Base-by-base conservation (phyloP, 2,329 filamentous ascomycete genomes). In the Cladosporium sphaerospermum region DNA sequence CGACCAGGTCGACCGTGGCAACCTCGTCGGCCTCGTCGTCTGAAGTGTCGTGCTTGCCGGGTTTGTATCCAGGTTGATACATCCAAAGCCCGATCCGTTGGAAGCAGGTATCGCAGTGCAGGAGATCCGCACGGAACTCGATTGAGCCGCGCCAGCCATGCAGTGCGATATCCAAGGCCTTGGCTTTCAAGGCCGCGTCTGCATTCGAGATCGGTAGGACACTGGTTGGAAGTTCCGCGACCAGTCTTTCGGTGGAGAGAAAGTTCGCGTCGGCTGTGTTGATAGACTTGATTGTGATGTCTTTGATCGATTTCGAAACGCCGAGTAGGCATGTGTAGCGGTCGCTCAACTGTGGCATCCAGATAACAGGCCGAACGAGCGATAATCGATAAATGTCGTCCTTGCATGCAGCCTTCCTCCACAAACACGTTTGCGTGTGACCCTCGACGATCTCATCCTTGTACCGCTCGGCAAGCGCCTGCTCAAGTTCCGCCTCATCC, bases 31-130 rank as follows among this genome's bases (percentile, higher is more conserved):
- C 55, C 9, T 84, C 69, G 9, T 83, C 71, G 34, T 77, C 54
- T 52, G 34, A n/a, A n/a, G 34, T 39, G 9, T 43, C 52, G 53
- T 54, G 7, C n/a, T 55, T 57, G 23, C 59, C 42, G 6, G 57
- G 54, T 16, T 54, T 57, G 55, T 69, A 68, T 37, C 79, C 62
- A 82, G 80, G 69, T 85, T 90, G 68, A 68, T 95, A 97, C 75
- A 99, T 86, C 93, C 93, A 99, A 2, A 99, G 77, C 0, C 93
- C 93, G 0, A 97, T 76, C 1, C 91, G 83, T 55, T 93, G 84
- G 64, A 95, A 87, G 67, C 93, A 99, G 16, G 89, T 88, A 54
- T 85, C 80, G 69, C 93, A 99, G 4, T 83, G 84, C 5, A 88
- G 84, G 13, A 92, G 81, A 56, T 89, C 86, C 39, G 85, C 82